Base-by-base conservation (phyloP, 768 basidiomycete genomes). In the Boletellus emodensis region DNA sequence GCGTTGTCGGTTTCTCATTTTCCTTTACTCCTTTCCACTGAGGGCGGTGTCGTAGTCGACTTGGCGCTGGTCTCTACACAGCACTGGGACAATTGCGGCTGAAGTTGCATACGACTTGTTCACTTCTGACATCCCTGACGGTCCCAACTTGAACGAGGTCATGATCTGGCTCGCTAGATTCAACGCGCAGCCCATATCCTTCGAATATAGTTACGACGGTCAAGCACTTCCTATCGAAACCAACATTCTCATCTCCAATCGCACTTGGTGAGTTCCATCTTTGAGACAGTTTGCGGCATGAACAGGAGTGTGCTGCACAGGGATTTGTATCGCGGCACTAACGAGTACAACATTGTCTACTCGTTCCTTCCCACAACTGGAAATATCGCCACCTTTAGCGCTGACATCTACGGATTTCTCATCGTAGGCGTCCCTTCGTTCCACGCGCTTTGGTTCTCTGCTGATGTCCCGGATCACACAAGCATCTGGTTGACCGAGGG, bases 151-250 rank as follows among this genome's bases (percentile, higher is more conserved):
- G 30, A 58, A 69, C 53, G 76, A 77, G 53, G 72, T 84, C 56
- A 86, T 86, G 84, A 65, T 86, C 52, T 85, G 84, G 84, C 74
- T 84, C 13, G 82, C 73, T 1, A 80, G 77, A 58, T 73, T 64
- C 69, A 77, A 78, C 54, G 76, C 82, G 4, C 75, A 75, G 3
- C 84, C 84, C 1, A 83, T 85, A 53, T 80, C 80, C 13, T 64
- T 69, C 17, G 17, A 54, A 0, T 85, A 82, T 61, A 65, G 67
- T 58, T 63, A 72, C 0, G 46, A 68, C 15, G 83, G 83, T 4
- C 62, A 72, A 4, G 71, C 83, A 1, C 58, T 70, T 24, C 73
- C 83, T 34, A 67, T 76, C 17, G 76, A 68, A 11, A 48, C 3
- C 0, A 70, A 69, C 53, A 54, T 85, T 40, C 58, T 57, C 22